Percentiles rank a stretch among this genome's conserved stretches.
Conservation (phyloP, 208 protist genomes). For the Leishmania major region DNA sequence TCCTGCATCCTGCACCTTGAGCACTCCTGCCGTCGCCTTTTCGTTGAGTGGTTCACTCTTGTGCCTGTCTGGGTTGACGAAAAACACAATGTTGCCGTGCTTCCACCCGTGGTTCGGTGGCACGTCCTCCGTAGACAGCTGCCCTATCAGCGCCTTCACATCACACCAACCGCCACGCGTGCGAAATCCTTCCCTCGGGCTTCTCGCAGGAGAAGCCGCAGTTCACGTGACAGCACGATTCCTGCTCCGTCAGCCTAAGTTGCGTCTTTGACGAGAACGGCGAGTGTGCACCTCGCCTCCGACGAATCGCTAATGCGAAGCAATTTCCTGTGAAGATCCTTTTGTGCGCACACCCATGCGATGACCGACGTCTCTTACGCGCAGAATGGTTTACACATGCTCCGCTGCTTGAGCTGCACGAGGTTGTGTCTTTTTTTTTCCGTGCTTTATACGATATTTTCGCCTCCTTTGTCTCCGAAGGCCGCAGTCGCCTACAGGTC, state of each 20-base stretch:
- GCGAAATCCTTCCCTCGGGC: slow-evolving; percentile 56
- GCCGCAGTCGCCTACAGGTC: not conserved
- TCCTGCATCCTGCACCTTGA: slow-evolving; percentile 47
- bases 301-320: slow-evolving; percentile 61
- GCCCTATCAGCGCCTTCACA: slow-evolving; percentile 37
- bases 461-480: not conserved
- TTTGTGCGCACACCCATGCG: slow-evolving; percentile 76
- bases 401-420: slow-evolving; percentile 6
- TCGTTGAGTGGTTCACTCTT: slow-evolving; percentile 71
- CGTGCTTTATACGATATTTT: not conserved
- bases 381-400: slow-evolving; percentile 71
- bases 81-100: slow-evolving; percentile 68
- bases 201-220: slow-evolving; percentile 55
- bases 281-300: slow-evolving; percentile 66
- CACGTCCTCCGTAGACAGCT: slow-evolving; percentile 43
- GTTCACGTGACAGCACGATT: slow-evolving; percentile 81
- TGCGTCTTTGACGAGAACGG: slow-evolving; percentile 60
- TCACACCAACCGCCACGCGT: slow-evolving; percentile 76
- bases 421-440: not conserved
- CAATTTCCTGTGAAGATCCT: slow-evolving; percentile 50
- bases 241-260: slow-evolving; percentile 49
- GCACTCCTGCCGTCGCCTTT: slow-evolving; percentile 49
- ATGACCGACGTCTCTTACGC: slow-evolving; percentile 63
- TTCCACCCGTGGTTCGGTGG: slow-evolving; percentile 59
- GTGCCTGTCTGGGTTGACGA: slow-evolving; percentile 71